Percentiles rank a stretch among this genome's conserved stretches.
Conservation (phyloP, 805 yeast genomes). For the Saccharomyces cerevisiae region DNA sequence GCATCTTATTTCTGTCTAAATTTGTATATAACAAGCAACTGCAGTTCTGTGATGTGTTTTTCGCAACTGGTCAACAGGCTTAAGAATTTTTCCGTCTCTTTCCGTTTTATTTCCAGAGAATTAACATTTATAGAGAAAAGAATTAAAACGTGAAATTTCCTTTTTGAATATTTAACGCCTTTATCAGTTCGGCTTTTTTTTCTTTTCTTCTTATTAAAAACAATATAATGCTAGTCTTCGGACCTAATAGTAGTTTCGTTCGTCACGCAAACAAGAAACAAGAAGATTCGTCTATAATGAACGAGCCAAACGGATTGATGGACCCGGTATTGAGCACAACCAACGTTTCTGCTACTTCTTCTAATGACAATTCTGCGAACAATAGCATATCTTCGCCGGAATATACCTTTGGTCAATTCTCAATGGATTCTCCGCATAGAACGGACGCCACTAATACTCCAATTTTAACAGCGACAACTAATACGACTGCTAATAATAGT, state of each 20-base stretch:
- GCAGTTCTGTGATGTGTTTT: not conserved
- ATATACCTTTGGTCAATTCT: slow-evolving; percentile 1
- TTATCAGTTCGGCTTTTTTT: not conserved
- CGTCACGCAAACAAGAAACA: not conserved
- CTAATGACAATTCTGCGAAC: not conserved
- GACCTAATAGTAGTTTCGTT: not conserved
- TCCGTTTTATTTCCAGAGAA: not conserved
- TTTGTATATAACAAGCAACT: not conserved
- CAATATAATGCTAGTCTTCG: not conserved
- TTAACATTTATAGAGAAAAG: not conserved
- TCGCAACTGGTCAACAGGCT: not conserved
- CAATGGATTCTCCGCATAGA: slow-evolving; percentile 3
- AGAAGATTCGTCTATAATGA: not conserved
- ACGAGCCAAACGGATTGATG: not conserved
- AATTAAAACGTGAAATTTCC: not conserved
- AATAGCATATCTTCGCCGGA: slow-evolving; percentile 7
- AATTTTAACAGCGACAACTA: not conserved
- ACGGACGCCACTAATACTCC: slow-evolving; percentile 3
- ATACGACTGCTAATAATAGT: not conserved
- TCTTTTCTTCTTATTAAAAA: not conserved
- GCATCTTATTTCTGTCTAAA: not conserved
- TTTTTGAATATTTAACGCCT: not conserved
- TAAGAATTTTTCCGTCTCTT: not conserved
- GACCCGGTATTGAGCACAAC: not conserved
- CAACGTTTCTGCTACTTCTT: slow-evolving; percentile 3